Evolutionary conservation across 225 moss, liverwort and hornwort species (phyloP).

Genomic region (Marchantia polymorpha): DNA sequence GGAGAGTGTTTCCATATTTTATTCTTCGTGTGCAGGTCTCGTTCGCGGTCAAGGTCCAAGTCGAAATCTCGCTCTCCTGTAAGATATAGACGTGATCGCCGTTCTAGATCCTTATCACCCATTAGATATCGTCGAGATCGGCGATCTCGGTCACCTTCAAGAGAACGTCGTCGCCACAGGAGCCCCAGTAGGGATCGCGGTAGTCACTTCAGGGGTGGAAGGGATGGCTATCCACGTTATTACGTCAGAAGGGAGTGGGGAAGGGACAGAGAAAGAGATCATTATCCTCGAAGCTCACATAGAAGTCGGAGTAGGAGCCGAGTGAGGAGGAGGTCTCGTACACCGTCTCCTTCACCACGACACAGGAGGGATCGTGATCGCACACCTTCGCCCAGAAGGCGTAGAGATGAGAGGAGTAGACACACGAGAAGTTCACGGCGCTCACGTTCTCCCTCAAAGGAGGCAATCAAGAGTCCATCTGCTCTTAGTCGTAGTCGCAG

Average conservation of each 20-base stretch:
- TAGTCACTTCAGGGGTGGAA: conserved; percentile 67
- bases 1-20: not conserved
- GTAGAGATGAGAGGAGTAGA: conserved; percentile 49
- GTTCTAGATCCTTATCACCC: conserved; percentile 79
- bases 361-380: conserved; percentile 68
- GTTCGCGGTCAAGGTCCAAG: conserved; percentile 61
- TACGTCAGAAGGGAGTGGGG: conserved; percentile 77
- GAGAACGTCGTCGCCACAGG: conserved; percentile 52
- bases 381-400: conserved; percentile 64
- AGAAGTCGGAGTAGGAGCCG: conserved; percentile 71
- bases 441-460: conserved; percentile 65
- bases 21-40: conserved; percentile 35
- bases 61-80: conserved; percentile 62
- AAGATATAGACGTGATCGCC: conserved; percentile 75
- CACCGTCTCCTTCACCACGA: conserved; percentile 60
- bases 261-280: conserved; percentile 60
- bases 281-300: conserved; percentile 57
- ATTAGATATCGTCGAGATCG: conserved; percentile 79
- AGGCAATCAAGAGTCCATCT: conserved; percentile 52
- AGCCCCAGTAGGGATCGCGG: conserved; percentile 68
- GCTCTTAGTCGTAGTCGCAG: conserved; percentile 50
- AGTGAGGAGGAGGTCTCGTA: conserved; percentile 69
- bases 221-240: conserved; percentile 82
- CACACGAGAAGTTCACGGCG: conserved; percentile 52
- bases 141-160: conserved; percentile 62